These are phyloP conservation scores for Leucosporidium creatinivorum DNA, from an alignment of 768 basidiomycete species.

Conservation along the genomic window DNA sequence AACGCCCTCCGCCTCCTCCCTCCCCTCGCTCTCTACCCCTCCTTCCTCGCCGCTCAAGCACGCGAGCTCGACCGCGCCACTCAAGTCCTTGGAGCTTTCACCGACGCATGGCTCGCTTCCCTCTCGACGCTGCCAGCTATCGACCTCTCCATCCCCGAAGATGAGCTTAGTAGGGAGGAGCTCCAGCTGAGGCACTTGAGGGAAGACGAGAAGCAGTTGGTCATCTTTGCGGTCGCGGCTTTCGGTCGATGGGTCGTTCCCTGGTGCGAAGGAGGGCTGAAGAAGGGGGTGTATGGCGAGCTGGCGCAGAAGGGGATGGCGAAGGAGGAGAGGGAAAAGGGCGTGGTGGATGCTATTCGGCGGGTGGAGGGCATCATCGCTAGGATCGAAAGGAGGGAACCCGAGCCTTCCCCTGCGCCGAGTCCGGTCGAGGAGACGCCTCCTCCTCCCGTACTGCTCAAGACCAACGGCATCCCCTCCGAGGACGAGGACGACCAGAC, in stretches of 20 bases:
- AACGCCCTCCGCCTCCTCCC: constrained; percentile 31
- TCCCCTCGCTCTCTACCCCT: constrained; percentile 5
- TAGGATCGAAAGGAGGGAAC: constrained; percentile 16
- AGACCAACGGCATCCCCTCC: no score
- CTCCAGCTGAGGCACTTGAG: not conserved
- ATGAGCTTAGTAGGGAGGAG: constrained; percentile 5
- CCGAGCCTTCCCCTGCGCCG: not conserved
- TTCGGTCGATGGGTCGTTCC: constrained; percentile 27
- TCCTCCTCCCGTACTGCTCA: no score
- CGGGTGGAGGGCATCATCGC: constrained; percentile 19
- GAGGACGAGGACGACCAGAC: no score
- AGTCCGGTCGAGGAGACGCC: no score
- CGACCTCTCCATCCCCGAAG: no score
- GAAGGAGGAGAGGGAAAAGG: not conserved
- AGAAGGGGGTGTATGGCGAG: constrained; percentile 21
- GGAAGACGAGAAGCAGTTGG: constrained; percentile 14
- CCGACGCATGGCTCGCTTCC: constrained; percentile 24
- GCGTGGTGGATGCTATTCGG: constrained; percentile 8
- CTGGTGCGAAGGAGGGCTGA: constrained; percentile 22
- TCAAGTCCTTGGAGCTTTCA: constrained; percentile 28
- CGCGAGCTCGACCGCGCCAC: constrained; percentile 26
- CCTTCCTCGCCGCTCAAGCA: constrained; percentile 3
- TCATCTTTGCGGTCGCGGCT: constrained; percentile 15
- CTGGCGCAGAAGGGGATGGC: not conserved
- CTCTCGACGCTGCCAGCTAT: not conserved